Conservation (phyloP, 805 yeast genomes). For the Lachancea thermotolerans region DNA sequence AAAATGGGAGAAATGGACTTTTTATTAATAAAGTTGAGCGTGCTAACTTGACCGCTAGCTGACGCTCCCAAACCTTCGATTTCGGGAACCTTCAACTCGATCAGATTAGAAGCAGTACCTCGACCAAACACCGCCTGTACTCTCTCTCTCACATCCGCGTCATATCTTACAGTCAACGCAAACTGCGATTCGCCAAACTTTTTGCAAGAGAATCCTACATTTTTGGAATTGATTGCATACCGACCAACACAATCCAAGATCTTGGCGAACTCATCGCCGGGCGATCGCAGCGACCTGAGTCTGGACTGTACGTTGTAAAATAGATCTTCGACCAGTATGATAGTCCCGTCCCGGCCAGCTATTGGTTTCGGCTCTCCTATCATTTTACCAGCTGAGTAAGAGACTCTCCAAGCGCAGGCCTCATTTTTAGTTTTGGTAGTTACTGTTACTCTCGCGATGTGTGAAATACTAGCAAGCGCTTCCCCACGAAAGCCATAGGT, state of each 20-base stretch:
- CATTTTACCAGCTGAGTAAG: slow-evolving; percentile 62
- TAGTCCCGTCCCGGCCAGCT: slow-evolving; percentile 88
- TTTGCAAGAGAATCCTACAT: slow-evolving; percentile 73
- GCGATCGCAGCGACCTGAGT: slow-evolving; percentile 53
- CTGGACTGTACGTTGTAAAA: slow-evolving; percentile 86
- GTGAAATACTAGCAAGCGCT: slow-evolving; percentile 91
- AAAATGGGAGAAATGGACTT: slow-evolving; percentile 62
- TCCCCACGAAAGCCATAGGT: slow-evolving; percentile 97
- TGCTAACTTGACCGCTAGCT: slow-evolving; percentile 59
- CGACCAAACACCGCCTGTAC: slow-evolving; percentile 71
- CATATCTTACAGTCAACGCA: slow-evolving; percentile 52
- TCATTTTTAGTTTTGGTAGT: slow-evolving; percentile 60
- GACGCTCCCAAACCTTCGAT: slow-evolving; percentile 44
- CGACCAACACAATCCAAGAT: slow-evolving; percentile 78
- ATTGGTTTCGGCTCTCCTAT: slow-evolving; percentile 54
- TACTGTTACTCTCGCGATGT: slow-evolving; percentile 75
- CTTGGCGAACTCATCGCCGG: slow-evolving; percentile 66
- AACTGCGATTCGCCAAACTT: slow-evolving; percentile 69
- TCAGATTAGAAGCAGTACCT: slow-evolving; percentile 55
- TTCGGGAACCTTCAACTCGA: slow-evolving; percentile 39
- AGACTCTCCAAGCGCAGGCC: slow-evolving; percentile 63
- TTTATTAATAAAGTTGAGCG: slow-evolving; percentile 60
- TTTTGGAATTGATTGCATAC: slow-evolving; percentile 67
- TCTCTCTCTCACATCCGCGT: slow-evolving; percentile 51
- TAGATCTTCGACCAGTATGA: slow-evolving; percentile 75